These are phyloP conservation scores for Chlamydomonas sp. DNA, from an alignment of 139 green algal species.

Conservation along the genomic window DNA sequence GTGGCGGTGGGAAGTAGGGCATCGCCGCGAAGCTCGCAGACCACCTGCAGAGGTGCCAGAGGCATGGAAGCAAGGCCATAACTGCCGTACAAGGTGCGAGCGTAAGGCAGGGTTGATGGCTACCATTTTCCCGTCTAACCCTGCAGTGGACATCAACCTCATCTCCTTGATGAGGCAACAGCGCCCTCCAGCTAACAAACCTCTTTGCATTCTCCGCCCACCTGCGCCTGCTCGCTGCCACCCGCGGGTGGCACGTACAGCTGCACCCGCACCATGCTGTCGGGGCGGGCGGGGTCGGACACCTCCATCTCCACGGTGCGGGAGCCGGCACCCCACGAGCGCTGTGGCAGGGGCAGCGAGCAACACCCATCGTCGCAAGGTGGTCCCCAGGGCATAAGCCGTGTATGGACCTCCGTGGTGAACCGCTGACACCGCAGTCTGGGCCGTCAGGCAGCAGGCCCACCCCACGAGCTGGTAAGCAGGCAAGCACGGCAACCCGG, in stretches of 20 bases:
- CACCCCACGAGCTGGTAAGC: background rate
- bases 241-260: slow-evolving; percentile 32
- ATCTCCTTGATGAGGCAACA: too few relatives aligned
- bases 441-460: background rate
- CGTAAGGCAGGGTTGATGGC: background rate
- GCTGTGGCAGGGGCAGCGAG: background rate
- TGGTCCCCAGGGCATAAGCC: background rate
- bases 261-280: background rate
- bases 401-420: background rate
- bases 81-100: background rate
- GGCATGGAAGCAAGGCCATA: too few relatives aligned
- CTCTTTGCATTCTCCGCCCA: background rate
- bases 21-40: too few relatives aligned
- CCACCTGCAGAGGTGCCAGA: too few relatives aligned
- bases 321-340: background rate
- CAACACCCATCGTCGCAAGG: background rate
- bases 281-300: background rate
- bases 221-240: slow-evolving; percentile 29
- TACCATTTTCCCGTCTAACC: background rate
- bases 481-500: background rate
- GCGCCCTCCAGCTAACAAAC: too few relatives aligned
- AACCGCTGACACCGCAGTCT: background rate
- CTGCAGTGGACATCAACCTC: background rate
- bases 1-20: too few relatives aligned
- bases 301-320: slow-evolving; percentile 40